phyloP scores from a whole-genome alignment of 2,329 filamentous ascomycete species.

The Colletotrichum sansevieriae region DNA sequence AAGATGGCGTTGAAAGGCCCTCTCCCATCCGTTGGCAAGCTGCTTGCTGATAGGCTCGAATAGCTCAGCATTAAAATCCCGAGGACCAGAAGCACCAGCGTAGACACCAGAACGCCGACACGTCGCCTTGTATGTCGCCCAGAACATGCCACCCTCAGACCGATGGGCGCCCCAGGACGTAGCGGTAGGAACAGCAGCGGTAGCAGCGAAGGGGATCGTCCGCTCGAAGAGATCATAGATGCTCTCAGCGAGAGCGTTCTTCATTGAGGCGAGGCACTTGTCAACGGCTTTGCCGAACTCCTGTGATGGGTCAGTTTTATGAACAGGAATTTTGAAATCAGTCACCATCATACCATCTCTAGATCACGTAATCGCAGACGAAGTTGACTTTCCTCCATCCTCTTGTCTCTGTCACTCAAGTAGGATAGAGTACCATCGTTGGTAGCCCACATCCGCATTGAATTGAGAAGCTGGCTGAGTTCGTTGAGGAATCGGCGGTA shows the following conservation, averaged over 20 bases:
- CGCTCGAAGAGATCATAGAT: conserved; percentile 44
- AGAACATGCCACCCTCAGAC: conserved; percentile 43
- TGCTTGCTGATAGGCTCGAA: conserved; percentile 43
- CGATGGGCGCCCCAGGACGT: conserved; percentile 44
- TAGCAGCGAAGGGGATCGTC: conserved; percentile 42
- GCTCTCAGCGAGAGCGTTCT: conserved; percentile 41
- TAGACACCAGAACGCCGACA: conserved; percentile 44
- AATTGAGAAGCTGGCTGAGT: conserved; percentile 45
- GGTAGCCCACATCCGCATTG: conserved; percentile 46
- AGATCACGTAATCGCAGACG: conserved; percentile 38
- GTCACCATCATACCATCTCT: conserved; percentile 23
- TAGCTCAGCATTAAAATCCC: conserved; percentile 48
- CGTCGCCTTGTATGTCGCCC: conserved; percentile 48
- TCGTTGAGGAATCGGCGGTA: conserved; percentile 45
- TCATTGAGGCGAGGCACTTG: conserved; percentile 40
- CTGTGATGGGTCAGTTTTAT: conserved; percentile 24
- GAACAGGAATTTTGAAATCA: too few species aligned
- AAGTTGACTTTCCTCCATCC: conserved; percentile 37
- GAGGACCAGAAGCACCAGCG: conserved; percentile 36
- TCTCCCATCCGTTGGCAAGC: conserved; percentile 46
- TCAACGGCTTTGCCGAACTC: conserved; percentile 41
- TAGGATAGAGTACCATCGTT: conserved; percentile 42
- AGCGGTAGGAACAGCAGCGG: conserved; percentile 42
- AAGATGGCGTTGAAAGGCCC: conserved; percentile 45
- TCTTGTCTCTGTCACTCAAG: conserved; percentile 42